Evolutionary conservation across 2,329 filamentous ascomycete genomes (phyloP), one percentile per base, ranked within the genome.

Genomic region (Gaeumannomyces sp.): DNA sequence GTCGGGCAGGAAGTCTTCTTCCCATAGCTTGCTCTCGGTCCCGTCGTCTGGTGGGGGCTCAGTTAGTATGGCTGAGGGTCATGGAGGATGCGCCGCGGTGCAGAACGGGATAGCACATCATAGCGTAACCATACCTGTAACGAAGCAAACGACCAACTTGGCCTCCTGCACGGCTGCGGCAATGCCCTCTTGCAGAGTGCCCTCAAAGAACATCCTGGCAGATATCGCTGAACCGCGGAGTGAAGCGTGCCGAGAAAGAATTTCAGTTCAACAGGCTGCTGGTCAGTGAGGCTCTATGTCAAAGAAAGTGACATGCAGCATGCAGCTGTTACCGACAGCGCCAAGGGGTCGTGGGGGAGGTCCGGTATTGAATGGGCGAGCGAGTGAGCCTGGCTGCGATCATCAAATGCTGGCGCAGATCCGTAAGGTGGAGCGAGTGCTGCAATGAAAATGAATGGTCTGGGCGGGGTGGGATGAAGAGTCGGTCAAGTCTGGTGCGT

Each of bases 141-240:
- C 89, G 76, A 97, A 96, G 77, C 92, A 96, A 35, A 91, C 84
- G 0, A 97, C 90, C 25, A 90, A 82, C 76, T 94, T 96, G 66
- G 85, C 80, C 74, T 93, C 82, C 66, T 86, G 84, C 8, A 97
- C 82, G 16, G 93, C 92, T 27, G 85, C 80, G 38, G 85, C 82
- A 70, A 97, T 96, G 66, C 92, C 93, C 71, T 89, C 89, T 71
- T 96, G 90, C 27, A 97, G 77, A 67, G 86, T 87, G 25, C 93
- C 93, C 66, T 88, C 73, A 74, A 93, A 93, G 77, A 97, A 97
- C 89, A 96, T 93, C 58, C 60, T 73, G 68, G 63, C 67, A 5
- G 28, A n/a, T 22, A 7, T n/a, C 8, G 45, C 45, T 53, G 22
- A n/a, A 16, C n/a, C 4, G 13, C 8, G 2, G 8, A 19, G 45